Conservation (phyloP, 2,329 filamentous ascomycete genomes). For the Hypoxylon sp. region DNA sequence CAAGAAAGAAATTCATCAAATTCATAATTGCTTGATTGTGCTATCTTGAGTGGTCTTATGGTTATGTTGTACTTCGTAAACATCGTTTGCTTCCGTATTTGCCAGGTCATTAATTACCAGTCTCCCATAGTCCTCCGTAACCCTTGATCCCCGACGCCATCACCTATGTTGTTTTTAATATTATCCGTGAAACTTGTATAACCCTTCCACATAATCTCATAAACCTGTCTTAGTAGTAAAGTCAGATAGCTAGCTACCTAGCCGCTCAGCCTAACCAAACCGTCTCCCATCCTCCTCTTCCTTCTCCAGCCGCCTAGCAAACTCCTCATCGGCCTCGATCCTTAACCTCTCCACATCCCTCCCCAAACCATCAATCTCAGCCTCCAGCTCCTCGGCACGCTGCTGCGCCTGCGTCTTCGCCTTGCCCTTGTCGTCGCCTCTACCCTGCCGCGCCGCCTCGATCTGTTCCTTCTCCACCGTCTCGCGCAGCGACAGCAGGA, state of each 20-base stretch:
- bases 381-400: slow-evolving; percentile 44
- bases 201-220: slow-evolving; percentile 1
- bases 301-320: slow-evolving; percentile 54
- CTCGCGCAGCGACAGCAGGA: slow-evolving; percentile 42
- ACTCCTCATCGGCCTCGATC: slow-evolving; percentile 58
- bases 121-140: no score
- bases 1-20: not conserved
- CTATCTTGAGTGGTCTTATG: no score
- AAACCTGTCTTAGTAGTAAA: no score
- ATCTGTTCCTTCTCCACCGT: slow-evolving; percentile 28
- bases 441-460: slow-evolving; percentile 21
- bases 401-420: slow-evolving; percentile 10
- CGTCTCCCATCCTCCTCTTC: slow-evolving; percentile 37
- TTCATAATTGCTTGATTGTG: not conserved
- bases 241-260: no score
- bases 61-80: no score
- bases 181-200: not conserved
- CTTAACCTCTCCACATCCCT: slow-evolving; percentile 46
- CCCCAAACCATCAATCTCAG: slow-evolving; percentile 42
- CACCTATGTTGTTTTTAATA: no score
- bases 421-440: slow-evolving; percentile 11
- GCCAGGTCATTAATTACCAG: no score
- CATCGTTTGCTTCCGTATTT: not conserved
- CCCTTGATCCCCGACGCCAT: no score
- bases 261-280: slow-evolving; percentile 10